Conservation (phyloP, 208 protist genomes). For the Acanthamoeba sp. region DNA sequence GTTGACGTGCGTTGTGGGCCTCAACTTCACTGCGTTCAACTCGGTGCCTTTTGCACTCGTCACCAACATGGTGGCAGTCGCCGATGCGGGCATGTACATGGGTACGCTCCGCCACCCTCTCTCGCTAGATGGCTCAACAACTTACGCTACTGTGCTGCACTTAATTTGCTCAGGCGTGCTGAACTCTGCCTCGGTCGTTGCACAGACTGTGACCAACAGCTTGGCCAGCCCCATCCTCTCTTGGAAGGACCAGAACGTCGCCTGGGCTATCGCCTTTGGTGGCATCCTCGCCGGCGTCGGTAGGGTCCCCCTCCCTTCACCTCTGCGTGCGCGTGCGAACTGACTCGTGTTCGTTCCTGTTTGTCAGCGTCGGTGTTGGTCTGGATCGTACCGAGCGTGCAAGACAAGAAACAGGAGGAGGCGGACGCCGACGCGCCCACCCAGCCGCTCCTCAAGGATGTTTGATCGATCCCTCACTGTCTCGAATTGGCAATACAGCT, state of each 20-base stretch:
- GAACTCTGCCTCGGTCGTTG: slow-evolving; percentile 78
- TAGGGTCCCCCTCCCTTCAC: neutral
- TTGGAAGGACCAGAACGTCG: slow-evolving; percentile 68
- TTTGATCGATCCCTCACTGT: neutral
- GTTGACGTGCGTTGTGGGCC: slow-evolving; percentile 72
- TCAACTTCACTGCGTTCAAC: slow-evolving; percentile 85
- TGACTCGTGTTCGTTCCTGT: neutral
- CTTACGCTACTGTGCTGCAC: no score
- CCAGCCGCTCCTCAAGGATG: neutral
- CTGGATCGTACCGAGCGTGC: slow-evolving; percentile 7
- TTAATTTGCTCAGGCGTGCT: slow-evolving; percentile 79
- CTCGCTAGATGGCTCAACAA: neutral
- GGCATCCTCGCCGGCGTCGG: slow-evolving; percentile 67
- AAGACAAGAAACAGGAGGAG: neutral
- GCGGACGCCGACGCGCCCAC: neutral
- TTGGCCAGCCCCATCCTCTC: slow-evolving; percentile 69
- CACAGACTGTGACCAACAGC: slow-evolving; percentile 82
- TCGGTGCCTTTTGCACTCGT: slow-evolving; percentile 83
- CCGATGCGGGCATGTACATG: slow-evolving; percentile 85
- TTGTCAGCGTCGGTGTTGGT: neutral
- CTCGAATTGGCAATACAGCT: no score
- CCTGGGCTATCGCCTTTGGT: slow-evolving; percentile 80
- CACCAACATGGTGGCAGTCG: slow-evolving; percentile 13
- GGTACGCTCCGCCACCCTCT: neutral
- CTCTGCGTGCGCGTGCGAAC: no score